These are phyloP conservation scores for Nicotiana undulata DNA, from an alignment of 257 asterid species.

Conservation along the genomic window DNA sequence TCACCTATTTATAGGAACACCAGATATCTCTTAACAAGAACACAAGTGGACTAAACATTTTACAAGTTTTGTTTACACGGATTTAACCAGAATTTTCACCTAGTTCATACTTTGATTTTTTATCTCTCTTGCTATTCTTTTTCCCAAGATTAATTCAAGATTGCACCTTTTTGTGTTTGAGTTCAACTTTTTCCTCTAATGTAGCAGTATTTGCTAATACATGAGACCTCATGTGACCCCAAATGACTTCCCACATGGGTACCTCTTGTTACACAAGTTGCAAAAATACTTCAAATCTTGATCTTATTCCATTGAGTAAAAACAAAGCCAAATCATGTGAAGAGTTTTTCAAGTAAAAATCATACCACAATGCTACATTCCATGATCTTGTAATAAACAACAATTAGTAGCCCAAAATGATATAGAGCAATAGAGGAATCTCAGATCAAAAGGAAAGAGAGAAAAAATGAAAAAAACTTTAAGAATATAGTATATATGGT, in stretches of 20 bases:
- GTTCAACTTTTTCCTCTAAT: conserved; percentile 34
- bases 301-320: conserved; percentile 39
- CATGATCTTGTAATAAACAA: not conserved
- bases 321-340: not conserved
- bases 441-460: too few relatives aligned
- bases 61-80: too few relatives aligned
- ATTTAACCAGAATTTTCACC: conserved; percentile 53
- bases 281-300: conserved; percentile 52
- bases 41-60: too few relatives aligned
- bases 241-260: conserved; percentile 76
- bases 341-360: not conserved
- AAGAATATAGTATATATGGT: not conserved
- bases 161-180: conserved; percentile 25
- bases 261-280: conserved; percentile 63
- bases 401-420: not conserved
- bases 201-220: conserved; percentile 53
- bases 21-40: too few relatives aligned
- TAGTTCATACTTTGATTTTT: conserved; percentile 20
- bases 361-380: not conserved
- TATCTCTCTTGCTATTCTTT: conserved; percentile 10
- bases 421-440: too few relatives aligned
- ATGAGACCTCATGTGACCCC: conserved; percentile 96
- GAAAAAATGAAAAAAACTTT: not conserved
- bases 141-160: conserved; percentile 20
- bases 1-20: too few relatives aligned